A percentile compares a stretch with the other conserved stretches of the same genome.
These are phyloP conservation scores for Fallopia convolvulus DNA, from an alignment of 148 eudicot species.

Conservation along the genomic window DNA sequence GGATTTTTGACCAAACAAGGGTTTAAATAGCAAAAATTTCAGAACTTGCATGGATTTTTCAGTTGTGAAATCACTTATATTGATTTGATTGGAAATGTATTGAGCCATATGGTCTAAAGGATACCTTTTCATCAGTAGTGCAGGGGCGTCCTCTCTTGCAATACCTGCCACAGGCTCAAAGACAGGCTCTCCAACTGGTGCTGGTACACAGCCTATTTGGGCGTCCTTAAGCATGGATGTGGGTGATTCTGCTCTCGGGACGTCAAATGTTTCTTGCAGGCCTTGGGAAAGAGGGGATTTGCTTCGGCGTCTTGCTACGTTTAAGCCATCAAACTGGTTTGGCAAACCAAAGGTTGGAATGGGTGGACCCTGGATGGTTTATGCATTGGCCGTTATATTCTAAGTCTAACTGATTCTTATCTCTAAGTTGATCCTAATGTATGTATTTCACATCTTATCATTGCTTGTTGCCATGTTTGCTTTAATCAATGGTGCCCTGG, in stretches of 20 bases:
- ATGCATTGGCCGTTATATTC: not conserved
- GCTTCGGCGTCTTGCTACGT: conserved; percentile 87
- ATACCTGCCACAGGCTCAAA: conserved; percentile 69
- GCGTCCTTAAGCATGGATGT: conserved; percentile 73
- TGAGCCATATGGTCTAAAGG: not conserved
- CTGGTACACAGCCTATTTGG: conserved; percentile 52
- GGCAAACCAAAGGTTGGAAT: conserved; percentile 80
- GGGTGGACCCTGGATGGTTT: not conserved
- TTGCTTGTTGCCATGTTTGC: not conserved
- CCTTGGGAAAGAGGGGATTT: conserved; percentile 99
- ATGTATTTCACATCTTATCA: not conserved
- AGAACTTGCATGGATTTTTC: not conserved
- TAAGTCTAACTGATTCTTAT: too few species aligned
- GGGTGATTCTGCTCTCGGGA: conserved; percentile 83
- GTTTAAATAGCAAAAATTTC: not conserved
- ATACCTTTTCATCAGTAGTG: conserved; percentile 49
- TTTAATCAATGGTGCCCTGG: not conserved
- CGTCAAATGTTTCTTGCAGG: conserved; percentile 87
- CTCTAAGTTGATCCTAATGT: not conserved
- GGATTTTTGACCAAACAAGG: not conserved
- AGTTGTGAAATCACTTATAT: not conserved
- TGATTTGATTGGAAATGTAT: not conserved
- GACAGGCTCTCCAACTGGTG: conserved; percentile 68
- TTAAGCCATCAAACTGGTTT: conserved; percentile 82
- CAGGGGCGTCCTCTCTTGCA: conserved; percentile 91